Base-by-base conservation (phyloP, 441 rosid species). In the Breynia disticha region DNA sequence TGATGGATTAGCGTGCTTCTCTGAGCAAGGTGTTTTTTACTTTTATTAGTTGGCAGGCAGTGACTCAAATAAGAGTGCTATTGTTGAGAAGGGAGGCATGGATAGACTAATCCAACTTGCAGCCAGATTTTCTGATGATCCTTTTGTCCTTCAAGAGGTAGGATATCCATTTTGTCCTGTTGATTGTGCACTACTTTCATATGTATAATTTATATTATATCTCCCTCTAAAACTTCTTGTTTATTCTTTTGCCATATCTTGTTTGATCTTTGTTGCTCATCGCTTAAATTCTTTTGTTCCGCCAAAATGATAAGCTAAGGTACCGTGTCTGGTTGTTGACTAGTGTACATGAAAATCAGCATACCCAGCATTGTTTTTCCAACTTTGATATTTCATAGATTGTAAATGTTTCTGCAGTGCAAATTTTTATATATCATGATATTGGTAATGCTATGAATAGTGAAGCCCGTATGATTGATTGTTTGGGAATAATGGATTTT, bases 41-140 rank as follows among this genome's bases (percentile, higher is more conserved):
- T n/a, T n/a, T 70, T 43, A 51, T 61, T 59, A 91, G 98, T 69
- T 91, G 86, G 98, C 94, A 67, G 97, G 97, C 68, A 86, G 94
- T 61, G 98, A 90, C 60, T 72, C 90, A 45, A 85, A 87, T 67
- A 90, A 87, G 79, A 82, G 76, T 54, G 70, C 77, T 43, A 78
- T 88, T 59, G 76, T 91, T 39, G 87, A 88, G 71, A 86, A 88
- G 66, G 67, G 72, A 16, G 97, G 97, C 47, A 65, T 91, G 59
- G 70, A 79, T 56, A 80, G 62, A 72, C 78, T 91, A 41, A 74
- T 88, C 69, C 78, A 54, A 67, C 82, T 88, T 9, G 74, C 95
- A 16, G 75, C 77, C 44, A 76, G 83, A 56, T 88, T 88, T 73
- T 69, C 80, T 28, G 97, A 86, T 16, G 94, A 88, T 57, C 82